phyloP scores from a whole-genome alignment of 306 rosid species.

The Sophora flavescens region DNA sequence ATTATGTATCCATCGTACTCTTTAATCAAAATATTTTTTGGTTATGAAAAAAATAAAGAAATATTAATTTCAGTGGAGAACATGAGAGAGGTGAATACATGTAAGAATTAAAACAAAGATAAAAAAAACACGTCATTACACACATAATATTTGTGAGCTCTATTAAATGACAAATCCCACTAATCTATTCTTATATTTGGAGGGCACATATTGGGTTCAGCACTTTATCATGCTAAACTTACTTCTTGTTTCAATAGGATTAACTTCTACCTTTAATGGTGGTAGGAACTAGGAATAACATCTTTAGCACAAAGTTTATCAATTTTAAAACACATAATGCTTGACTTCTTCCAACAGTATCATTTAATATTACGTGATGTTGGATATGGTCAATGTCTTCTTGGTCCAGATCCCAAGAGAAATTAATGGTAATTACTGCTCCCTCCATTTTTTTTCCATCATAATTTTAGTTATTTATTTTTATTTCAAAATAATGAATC shows the following conservation, averaged over 20 bases:
- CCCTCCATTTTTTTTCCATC: too few species aligned
- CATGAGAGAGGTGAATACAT: too few species aligned
- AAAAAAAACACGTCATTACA: neutral
- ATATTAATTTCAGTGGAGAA: too few species aligned
- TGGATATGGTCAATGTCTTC: conserved; percentile 46
- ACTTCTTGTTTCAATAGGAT: conserved; percentile 49
- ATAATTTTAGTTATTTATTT: too few species aligned
- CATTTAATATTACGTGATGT: conserved; percentile 47
- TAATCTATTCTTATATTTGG: conserved; percentile 59
- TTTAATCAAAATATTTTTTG: too few species aligned
- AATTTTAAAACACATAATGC: conserved; percentile 49
- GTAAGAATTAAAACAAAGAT: too few species aligned
- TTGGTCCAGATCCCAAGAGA: too few species aligned
- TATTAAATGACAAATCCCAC: conserved; percentile 58
- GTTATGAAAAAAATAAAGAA: too few species aligned
- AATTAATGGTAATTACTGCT: too few species aligned
- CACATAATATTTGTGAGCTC: conserved; percentile 39
- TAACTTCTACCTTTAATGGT: conserved; percentile 35
- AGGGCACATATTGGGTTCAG: conserved; percentile 56
- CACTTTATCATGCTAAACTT: conserved; percentile 56
- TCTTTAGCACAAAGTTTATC: conserved; percentile 43
- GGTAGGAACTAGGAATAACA: conserved; percentile 62
- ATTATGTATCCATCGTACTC: too few species aligned
- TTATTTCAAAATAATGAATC: too few species aligned
- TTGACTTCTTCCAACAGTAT: conserved; percentile 58